Base-by-base conservation (phyloP, 352 stramenopile genomes). In the Nothophytophthora sp. region DNA sequence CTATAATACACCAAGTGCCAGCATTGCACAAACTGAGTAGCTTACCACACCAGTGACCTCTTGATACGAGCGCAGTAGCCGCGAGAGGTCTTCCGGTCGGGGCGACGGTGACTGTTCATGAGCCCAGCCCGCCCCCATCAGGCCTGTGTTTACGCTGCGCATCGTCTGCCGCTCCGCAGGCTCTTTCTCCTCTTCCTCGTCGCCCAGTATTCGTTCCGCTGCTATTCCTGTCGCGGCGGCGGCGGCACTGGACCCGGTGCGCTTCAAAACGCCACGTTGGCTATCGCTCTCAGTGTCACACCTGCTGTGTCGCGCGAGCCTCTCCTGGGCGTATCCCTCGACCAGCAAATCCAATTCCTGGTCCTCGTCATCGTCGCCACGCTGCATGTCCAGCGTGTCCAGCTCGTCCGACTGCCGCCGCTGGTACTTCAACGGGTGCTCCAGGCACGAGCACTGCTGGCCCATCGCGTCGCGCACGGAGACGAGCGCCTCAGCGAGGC, bases 401-500 rank as follows among this genome's bases (percentile, higher is more conserved):
- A 52, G 35, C 35, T 73, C 82, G 45, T 86, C 80, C 20, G 74
- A 92, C 30, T 65, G 58, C 23, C 74, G 77, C 27, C 75, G 74
- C 66, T 76, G 63, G 37, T 73, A 68, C 62, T 87, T 86, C 49
- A 55, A 75, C 30, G 69, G 66, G 22, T 87, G 77, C 43, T 90
- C 65, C 54, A 86, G 47, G 52, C 84, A 95, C 48, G 84, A 89
- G 57, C 84, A 95, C 52, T 73, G 55, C 56, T 90, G 78, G 27
- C 81, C 78, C 84, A 92, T 92, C 28, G 13, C 40, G 55, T 33
- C 29, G 20, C 60, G 39, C 23, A 32, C n/a, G n/a, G n/a, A n/a
- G n/a, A n/a, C n/a, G n/a, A n/a, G n/a, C n/a, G n/a, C n/a, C n/a
- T n/a, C n/a, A n/a, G n/a, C n/a, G n/a, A n/a, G n/a, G n/a, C n/a